phyloP scores from a whole-genome alignment of 1,284 basidiomycete species.

The Mycosarcoma maydis region DNA sequence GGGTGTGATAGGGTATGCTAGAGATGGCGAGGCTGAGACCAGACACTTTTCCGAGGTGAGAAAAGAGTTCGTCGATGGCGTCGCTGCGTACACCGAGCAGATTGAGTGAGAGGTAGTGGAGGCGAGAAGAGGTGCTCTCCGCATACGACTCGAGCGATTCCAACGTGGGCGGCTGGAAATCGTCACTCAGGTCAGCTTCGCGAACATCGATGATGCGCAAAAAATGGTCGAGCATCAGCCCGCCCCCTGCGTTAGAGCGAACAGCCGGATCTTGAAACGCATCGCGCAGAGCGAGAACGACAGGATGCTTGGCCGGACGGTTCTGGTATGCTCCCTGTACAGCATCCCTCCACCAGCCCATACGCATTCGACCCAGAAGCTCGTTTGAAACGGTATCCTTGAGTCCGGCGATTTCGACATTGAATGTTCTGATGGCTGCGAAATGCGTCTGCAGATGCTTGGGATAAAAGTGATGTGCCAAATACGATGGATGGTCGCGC shows the following conservation, averaged over 20 bases:
- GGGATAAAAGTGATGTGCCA: slow-evolving; percentile 61
- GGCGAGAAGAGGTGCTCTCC: slow-evolving; percentile 60
- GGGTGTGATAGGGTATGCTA: slow-evolving; percentile 58
- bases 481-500: slow-evolving; percentile 56
- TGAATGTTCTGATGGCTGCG: slow-evolving; percentile 62
- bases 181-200: slow-evolving; percentile 59
- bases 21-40: slow-evolving; percentile 55
- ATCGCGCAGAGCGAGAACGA: slow-evolving; percentile 55
- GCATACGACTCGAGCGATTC: slow-evolving; percentile 57
- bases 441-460: slow-evolving; percentile 58
- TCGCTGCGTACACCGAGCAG: slow-evolving; percentile 49
- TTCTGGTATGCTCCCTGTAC: slow-evolving; percentile 54
- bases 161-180: slow-evolving; percentile 55
- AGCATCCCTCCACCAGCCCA: slow-evolving; percentile 66
- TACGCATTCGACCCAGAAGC: slow-evolving; percentile 61
- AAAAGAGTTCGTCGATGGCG: slow-evolving; percentile 59
- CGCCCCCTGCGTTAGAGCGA: slow-evolving; percentile 36
- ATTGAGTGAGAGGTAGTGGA: slow-evolving; percentile 59
- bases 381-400: slow-evolving; percentile 63
- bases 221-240: slow-evolving; percentile 64
- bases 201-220: slow-evolving; percentile 61
- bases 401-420: slow-evolving; percentile 60
- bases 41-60: slow-evolving; percentile 64
- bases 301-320: slow-evolving; percentile 60
- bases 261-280: slow-evolving; percentile 61